Base-by-base conservation (phyloP, 768 basidiomycete genomes). In the Kwoniella dejecticola region DNA sequence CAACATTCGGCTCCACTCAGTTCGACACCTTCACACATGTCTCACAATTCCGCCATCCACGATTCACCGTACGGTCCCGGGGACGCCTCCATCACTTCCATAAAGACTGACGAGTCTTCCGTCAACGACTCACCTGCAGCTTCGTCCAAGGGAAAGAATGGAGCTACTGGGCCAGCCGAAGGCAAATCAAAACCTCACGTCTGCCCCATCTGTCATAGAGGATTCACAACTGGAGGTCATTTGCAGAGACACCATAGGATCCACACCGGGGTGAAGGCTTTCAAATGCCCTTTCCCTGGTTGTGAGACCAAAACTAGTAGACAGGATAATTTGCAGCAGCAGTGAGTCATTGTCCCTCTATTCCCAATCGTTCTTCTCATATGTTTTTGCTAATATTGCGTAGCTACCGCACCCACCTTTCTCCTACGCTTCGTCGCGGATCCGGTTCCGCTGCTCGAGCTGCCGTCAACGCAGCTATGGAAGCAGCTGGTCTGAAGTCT, bases 201-300 rank as follows among this genome's bases (percentile, higher is more conserved):
- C 57, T 94, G 91, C 75, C 68, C 78, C 0, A 86, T 84, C 4
- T 94, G 91, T 79, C 83, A 86, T 2, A 85, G 89, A 44, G 84
- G 85, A 0, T 94, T 94, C 79, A 90, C 90, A 55, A 94, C 91
- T 24, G 88, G 87, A 62, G 92, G 91, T 17, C 91, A 94, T 77
- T 84, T 94, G 19, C 89, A 91, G 0, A 85, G 91, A 47, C 91
- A 94, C 74, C 83, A 88, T n/a, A 83, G 90, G 57, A 88, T 92
- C 12, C 91, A 94, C 80, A 94, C 91, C 15, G 91, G 91, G 40
- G 91, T 93, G 72, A 84, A 90, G 64, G 92, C 93, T 79, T 90
- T 93, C 81, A 89, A 87, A 62, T 95, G 91, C 73, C 91, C 92
- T 31, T 94, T 91, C 81, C 91, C 92, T n/a, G 91, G 91, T 23